phyloP scores from a whole-genome alignment of 768 basidiomycete species.

The Hirschioporus abietinus region DNA sequence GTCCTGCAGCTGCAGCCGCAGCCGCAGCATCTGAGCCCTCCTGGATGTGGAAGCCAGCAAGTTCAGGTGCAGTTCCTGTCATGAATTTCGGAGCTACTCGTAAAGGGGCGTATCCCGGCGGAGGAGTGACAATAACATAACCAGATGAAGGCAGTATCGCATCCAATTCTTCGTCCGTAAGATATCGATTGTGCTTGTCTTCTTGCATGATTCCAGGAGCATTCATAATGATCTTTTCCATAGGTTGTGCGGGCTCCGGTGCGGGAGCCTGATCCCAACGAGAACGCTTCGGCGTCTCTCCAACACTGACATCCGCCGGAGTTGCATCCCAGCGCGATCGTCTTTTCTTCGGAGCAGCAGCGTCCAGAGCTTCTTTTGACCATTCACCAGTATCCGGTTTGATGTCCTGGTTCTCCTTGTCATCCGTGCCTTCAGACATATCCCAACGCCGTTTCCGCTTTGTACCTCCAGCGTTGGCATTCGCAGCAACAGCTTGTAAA shows the following conservation, averaged over 20 bases:
- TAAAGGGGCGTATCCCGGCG: conserved; percentile 86
- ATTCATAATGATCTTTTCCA: conserved; percentile 84
- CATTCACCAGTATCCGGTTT: conserved; percentile 62
- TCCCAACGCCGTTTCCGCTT: conserved; percentile 86
- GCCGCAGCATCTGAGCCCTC: conserved; percentile 91
- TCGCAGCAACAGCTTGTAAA: conserved; percentile 44
- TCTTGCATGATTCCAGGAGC: conserved; percentile 79
- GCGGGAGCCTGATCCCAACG: conserved; percentile 96
- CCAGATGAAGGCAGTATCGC: conserved; percentile 81
- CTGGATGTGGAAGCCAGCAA: conserved; percentile 94
- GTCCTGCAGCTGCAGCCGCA: conserved; percentile 83
- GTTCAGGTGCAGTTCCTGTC: conserved; percentile 43
- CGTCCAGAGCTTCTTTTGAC: conserved; percentile 71
- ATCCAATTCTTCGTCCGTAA: conserved; percentile 94
- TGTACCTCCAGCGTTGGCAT: conserved; percentile 37
- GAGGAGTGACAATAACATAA: conserved; percentile 89
- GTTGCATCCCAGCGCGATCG: conserved; percentile 96
- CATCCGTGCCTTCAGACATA: conserved; percentile 38
- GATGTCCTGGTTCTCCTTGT: conserved; percentile 59
- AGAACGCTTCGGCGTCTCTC: conserved; percentile 81
- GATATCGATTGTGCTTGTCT: conserved; percentile 94
- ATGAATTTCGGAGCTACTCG: conserved; percentile 47
- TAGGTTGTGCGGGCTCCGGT: conserved; percentile 51
- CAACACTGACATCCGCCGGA: conserved; percentile 58
- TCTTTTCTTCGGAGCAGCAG: conserved; percentile 80